Evolutionary conservation across 805 yeast genomes (phyloP).

Genomic region (Metschnikowia vanudenii): DNA sequence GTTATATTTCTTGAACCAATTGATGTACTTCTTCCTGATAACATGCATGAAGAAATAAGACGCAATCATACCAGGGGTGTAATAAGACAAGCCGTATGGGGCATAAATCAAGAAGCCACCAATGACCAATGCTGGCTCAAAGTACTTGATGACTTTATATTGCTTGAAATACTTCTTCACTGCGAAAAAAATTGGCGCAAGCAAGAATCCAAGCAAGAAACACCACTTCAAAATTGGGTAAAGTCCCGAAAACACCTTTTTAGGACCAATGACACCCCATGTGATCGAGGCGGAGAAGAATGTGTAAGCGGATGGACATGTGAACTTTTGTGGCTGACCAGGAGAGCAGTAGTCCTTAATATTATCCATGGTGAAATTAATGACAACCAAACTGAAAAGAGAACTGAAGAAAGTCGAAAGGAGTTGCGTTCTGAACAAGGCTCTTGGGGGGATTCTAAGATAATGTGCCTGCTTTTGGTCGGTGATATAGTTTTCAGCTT

Average conservation of each 20-base stretch:
- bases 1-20: slow-evolving; percentile 46
- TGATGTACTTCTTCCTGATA: slow-evolving; percentile 39
- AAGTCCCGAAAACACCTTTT: slow-evolving; percentile 17
- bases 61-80: slow-evolving; percentile 35
- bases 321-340: slow-evolving; percentile 28
- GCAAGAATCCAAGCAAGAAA: slow-evolving; percentile 38
- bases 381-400: slow-evolving; percentile 39
- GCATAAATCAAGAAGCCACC: slow-evolving; percentile 68
- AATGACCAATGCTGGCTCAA: slow-evolving; percentile 41
- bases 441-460: slow-evolving; percentile 42
- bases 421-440: slow-evolving; percentile 44
- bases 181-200: slow-evolving; percentile 36
- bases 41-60: slow-evolving; percentile 36
- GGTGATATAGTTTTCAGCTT: slow-evolving; percentile 47
- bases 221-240: slow-evolving; percentile 19
- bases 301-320: slow-evolving; percentile 41
- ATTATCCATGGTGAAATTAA: slow-evolving; percentile 41
- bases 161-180: slow-evolving; percentile 36
- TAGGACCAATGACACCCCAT: slow-evolving; percentile 44
- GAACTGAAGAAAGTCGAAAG: slow-evolving; percentile 40
- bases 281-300: slow-evolving; percentile 43
- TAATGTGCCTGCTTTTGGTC: slow-evolving; percentile 46
- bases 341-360: slow-evolving; percentile 36
- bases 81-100: slow-evolving; percentile 62
- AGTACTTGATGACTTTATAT: slow-evolving; percentile 38